Conservation (phyloP, 2,329 filamentous ascomycete species). For the Fonsecaea pedrosoi region DNA sequence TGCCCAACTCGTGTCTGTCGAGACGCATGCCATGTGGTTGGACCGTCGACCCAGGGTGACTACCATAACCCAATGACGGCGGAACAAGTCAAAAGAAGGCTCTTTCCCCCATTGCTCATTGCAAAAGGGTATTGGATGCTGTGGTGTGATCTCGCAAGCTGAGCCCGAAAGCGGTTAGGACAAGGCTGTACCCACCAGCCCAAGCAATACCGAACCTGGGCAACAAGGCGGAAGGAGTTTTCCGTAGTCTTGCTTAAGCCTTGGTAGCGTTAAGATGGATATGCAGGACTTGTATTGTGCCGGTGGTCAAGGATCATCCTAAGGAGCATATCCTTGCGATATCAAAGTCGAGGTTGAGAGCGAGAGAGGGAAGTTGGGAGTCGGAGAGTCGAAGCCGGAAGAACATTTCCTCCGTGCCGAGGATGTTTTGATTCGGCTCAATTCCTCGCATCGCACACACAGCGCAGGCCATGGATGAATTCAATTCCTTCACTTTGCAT, state of each 20-base stretch:
- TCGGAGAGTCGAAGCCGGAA: background rate
- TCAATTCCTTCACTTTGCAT: background rate
- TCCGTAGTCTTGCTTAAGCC: background rate
- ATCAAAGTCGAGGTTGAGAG: background rate
- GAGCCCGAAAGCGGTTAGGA: conserved; percentile 12
- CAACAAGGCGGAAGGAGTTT: background rate
- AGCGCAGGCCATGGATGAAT: background rate
- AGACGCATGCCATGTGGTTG: background rate
- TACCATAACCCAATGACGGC: background rate
- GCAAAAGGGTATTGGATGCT: background rate
- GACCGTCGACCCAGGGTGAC: background rate
- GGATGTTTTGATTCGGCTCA: background rate
- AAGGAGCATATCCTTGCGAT: background rate
- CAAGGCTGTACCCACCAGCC: conserved; percentile 7
- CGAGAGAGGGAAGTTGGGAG: background rate
- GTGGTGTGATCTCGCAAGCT: conserved; percentile 18
- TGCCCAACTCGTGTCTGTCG: background rate
- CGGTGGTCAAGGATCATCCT: background rate
- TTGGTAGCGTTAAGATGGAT: background rate
- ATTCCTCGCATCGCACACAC: background rate
- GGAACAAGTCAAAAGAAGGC: background rate
- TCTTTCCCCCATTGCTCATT: background rate
- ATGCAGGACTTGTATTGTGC: background rate
- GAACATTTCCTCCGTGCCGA: conserved; percentile 11
- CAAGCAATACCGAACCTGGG: background rate